These are phyloP conservation scores for Citrus maxima DNA, from an alignment of 345 rosid genomes.

Conservation along the genomic window DNA sequence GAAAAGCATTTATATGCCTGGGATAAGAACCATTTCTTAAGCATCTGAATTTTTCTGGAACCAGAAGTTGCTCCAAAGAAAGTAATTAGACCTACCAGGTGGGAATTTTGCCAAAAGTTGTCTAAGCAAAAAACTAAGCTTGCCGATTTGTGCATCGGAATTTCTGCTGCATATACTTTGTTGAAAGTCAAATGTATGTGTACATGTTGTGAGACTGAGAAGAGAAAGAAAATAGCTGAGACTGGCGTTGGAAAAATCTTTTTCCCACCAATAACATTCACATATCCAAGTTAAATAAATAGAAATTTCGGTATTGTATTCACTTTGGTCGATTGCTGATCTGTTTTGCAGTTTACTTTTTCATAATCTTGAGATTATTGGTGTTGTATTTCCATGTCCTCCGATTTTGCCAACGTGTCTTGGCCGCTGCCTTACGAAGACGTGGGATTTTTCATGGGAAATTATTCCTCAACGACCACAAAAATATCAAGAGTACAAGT, in stretches of 20 bases:
- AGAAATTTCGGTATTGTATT: background rate
- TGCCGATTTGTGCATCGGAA: background rate
- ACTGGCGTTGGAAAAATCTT: background rate
- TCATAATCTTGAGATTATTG: background rate
- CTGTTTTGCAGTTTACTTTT: background rate
- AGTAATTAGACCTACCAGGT: background rate
- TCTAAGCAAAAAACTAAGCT: background rate
- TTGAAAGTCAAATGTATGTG: background rate
- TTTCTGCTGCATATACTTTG: background rate
- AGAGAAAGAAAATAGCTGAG: background rate
- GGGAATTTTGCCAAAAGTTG: background rate
- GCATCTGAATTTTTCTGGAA: background rate
- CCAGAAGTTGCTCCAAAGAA: background rate
- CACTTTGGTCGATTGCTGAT: background rate
- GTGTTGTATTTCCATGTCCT: background rate
- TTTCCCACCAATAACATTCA: background rate
- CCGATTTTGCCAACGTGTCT: background rate
- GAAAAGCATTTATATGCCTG: background rate
- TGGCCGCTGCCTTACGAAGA: background rate
- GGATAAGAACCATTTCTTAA: background rate
- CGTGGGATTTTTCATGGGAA: no score
- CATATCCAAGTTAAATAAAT: background rate
- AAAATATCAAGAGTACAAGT: no score
- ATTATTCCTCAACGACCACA: no score
- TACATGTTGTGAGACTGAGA: background rate